Evolutionary conservation across 257 asterid species (phyloP).

Genomic region (Solanum peruvianum): DNA sequence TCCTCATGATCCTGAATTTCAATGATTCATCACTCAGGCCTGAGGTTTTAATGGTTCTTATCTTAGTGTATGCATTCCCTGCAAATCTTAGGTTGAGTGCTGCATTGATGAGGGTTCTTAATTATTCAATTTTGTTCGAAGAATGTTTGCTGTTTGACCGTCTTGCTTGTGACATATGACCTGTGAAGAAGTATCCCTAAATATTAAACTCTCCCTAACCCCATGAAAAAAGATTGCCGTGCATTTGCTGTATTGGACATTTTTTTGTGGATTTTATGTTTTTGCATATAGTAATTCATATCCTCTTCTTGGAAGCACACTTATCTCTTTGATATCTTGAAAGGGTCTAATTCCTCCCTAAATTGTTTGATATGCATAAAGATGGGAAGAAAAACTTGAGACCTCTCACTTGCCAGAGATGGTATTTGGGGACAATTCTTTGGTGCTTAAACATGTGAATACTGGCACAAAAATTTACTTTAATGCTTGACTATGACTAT

Average conservation of each 20-base stretch:
- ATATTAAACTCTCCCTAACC: background rate
- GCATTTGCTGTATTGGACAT: background rate
- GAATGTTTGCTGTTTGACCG: background rate
- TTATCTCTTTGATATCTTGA: background rate
- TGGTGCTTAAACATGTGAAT: conserved; percentile 58
- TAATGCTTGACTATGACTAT: conserved; percentile 87
- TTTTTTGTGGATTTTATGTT: background rate
- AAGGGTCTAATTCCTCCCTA: background rate
- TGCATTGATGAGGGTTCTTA: background rate
- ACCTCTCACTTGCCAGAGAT: conserved; percentile 92
- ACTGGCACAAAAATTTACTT: conserved; percentile 62
- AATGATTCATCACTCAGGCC: background rate
- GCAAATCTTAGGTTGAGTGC: background rate
- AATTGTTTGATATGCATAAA: conserved; percentile 13
- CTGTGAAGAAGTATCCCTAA: background rate
- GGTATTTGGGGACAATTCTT: conserved; percentile 86
- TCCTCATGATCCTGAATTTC: background rate
- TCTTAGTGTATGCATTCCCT: background rate
- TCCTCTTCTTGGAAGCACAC: background rate
- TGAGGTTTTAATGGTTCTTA: background rate
- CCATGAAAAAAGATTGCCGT: background rate
- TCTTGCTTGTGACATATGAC: background rate
- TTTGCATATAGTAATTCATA: background rate
- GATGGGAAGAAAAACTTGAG: conserved; percentile 93
- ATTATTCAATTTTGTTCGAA: background rate